These are phyloP conservation scores for Epichloe sp. DNA, from an alignment of 2,329 filamentous ascomycete genomes.

Conservation along the genomic window DNA sequence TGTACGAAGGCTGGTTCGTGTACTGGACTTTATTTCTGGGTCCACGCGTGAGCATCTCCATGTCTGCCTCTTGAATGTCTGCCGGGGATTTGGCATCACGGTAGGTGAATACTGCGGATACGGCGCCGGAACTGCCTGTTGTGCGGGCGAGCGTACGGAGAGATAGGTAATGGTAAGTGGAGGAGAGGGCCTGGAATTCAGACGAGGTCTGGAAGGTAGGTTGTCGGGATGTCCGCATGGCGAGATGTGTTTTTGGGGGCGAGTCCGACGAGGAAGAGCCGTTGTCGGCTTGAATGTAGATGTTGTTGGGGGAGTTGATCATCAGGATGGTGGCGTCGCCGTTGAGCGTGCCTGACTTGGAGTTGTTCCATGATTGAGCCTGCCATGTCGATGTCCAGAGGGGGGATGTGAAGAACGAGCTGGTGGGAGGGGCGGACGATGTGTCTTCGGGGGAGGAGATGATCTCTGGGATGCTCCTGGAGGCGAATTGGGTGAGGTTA, in stretches of 20 bases:
- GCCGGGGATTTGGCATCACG: constrained; percentile 22
- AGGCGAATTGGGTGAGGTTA: constrained; percentile 25
- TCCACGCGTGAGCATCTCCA: constrained; percentile 38
- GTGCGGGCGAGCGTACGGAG: constrained; percentile 39
- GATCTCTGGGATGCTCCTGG: constrained; percentile 16
- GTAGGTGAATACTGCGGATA: constrained; percentile 42
- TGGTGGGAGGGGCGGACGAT: constrained; percentile 15
- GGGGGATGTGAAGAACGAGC: constrained; percentile 24
- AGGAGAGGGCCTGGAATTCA: constrained; percentile 29
- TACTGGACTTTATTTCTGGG: constrained; percentile 34
- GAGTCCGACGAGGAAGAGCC: constrained; percentile 4
- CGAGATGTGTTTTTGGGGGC: constrained; percentile 28
- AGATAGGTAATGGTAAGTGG: constrained; percentile 18
- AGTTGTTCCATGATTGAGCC: constrained; percentile 28
- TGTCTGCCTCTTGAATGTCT: constrained; percentile 23
- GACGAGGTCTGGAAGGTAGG: constrained; percentile 31
- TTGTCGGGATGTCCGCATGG: constrained; percentile 33
- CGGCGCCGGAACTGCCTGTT: constrained; percentile 32
- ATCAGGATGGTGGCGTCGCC: constrained; percentile 18
- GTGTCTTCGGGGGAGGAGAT: constrained; percentile 16
- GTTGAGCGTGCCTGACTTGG: not conserved
- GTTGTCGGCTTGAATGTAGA: constrained; percentile 29
- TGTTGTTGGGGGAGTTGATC: constrained; percentile 28
- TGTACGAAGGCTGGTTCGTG: constrained; percentile 46
- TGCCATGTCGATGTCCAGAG: constrained; percentile 25